Percentiles rank a stretch among this genome's conserved stretches.
Evolutionary conservation across 805 yeast species (phyloP).

Genomic region (Lachancea kluyveri): DNA sequence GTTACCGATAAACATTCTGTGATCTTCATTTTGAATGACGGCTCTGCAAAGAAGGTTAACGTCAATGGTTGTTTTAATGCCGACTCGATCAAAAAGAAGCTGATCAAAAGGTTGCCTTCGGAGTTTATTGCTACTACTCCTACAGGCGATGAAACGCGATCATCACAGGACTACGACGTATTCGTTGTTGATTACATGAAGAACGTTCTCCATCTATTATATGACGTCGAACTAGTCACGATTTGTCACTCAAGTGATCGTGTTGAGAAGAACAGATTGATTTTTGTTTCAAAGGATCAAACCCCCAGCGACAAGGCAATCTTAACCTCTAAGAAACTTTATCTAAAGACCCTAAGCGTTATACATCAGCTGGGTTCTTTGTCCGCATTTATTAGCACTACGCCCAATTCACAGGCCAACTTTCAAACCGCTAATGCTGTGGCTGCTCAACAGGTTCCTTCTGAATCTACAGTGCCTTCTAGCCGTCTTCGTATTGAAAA

Average conservation of each 20-base stretch:
- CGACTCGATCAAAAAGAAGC: slow-evolving; percentile 64
- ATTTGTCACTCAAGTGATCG: slow-evolving; percentile 73
- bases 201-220: slow-evolving; percentile 41
- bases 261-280: slow-evolving; percentile 59
- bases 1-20: slow-evolving; percentile 39
- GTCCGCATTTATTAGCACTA: slow-evolving; percentile 2
- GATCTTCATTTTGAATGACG: slow-evolving; percentile 70
- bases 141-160: slow-evolving; percentile 23
- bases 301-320: slow-evolving; percentile 58
- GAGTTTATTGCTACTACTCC: slow-evolving; percentile 18
- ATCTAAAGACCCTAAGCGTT: slow-evolving; percentile 26
- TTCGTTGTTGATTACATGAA: slow-evolving; percentile 46
- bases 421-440: slow-evolving; percentile 4
- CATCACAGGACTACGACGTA: slow-evolving; percentile 45
- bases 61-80: slow-evolving; percentile 79
- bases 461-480: slow-evolving; percentile 1
- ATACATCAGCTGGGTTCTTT: slow-evolving; percentile 13
- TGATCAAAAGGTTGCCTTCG: slow-evolving; percentile 45
- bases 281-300: slow-evolving; percentile 59
- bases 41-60: slow-evolving; percentile 59
- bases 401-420: slow-evolving; percentile 4
- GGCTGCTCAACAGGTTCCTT: background rate
- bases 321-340: slow-evolving; percentile 44
- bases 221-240: slow-evolving; percentile 76
- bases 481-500: slow-evolving; percentile 16